Evolutionary conservation across 1,284 basidiomycete species (phyloP), one percentile per base, ranked within the genome.

Genomic region (Fomitopsis pinicola): DNA sequence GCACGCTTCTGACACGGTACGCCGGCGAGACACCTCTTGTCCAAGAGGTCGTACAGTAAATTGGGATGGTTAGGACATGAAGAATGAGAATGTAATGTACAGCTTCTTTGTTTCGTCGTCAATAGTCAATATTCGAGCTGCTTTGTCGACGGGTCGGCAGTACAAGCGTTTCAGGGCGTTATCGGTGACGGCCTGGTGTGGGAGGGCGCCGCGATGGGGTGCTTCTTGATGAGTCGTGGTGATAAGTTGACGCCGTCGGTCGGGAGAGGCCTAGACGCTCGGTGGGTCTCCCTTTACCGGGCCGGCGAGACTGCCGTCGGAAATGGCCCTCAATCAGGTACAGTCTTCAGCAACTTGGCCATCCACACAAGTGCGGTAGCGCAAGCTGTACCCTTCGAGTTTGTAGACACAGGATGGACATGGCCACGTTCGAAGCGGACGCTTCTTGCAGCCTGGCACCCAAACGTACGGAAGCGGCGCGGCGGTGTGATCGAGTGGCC

Each of bases 51-150:
- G 42, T 57, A 14, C 55, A 55, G 42, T 42, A 40, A 22, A 40
- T 15, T 40, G 36, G 52, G 35, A 38, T 54, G 52, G 35, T 54
- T 30, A 19, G 52, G 35, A 54, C 52, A 54, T 40, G 56, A 58
- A 56, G 56, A 57, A 57, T n/a, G 17, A 57, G 22, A 57, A 48
- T 58, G 56, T 58, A 58, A 33, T 58, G 56, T 58, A 58, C 33
- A 48, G 42, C 28, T 54, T n/a, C 52, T 38, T 38, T 54, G 52
- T 54, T 50, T 50, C 48, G 48, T 33, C 30, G 48, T 33, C 48
- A 48, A 48, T 50, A 30, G 35, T 50, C 14, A 35, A 50, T 50
- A 30, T 50, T 50, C 14, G 22, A 50, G 12, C 28, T 50, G 48
- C 48, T 50, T 50, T 54, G 52, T 54, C 28, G 52, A 14, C 28